Evolutionary conservation across 106 monocot species (phyloP), one percentile per base, ranked within the genome.

Genomic region (Phalaenopsis equestris): DNA sequence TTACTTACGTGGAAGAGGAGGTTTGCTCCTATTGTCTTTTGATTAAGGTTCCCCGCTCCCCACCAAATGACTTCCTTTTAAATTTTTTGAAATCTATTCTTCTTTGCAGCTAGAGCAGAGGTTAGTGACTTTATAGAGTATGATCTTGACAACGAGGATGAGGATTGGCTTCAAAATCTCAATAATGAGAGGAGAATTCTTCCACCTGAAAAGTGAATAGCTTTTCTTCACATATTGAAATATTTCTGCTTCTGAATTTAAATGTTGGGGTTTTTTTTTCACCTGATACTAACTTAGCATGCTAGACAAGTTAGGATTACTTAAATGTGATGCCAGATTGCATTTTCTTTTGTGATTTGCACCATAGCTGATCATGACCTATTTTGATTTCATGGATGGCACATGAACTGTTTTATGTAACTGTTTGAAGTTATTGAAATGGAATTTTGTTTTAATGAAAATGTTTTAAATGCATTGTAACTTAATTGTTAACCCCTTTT

Each of bases 1-100:
- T 77, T 99, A 99, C 81, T 74, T 99, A 77, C 99, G 99, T 81
- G 92, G 86, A 77, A 89, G 99, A 90, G 99, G 99, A 93, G 95
- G 99, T 99, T 80, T 79, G 83, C 78, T 72, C 2, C 48, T 56
- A 46, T 41, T 64, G 58, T 52, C 46, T 43, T 80, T 24, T 12
- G 1, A 21, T 6, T 46, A 67, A n/a, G 12, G 75, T 43, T 58
- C 58, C 19, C n/a, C 75, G 21, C 46, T 11, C 41, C 77, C 1
- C 47, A 77, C 3, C 80, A 37, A 52, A 11, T 16, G 46, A 6
- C 3, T 24, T 72, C 46, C 48, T 64, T 15, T 38, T 55, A 78
- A 57, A 36, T 49, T 23, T 42, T 67, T 30, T 39, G 56, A 49
- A 39, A 64, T 78, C 3, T 21, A 14, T 58, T 41, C 56, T 72